Evolutionary conservation across 2,329 filamentous ascomycete species (phyloP).

Genomic region (Xylariaceae sp.): DNA sequence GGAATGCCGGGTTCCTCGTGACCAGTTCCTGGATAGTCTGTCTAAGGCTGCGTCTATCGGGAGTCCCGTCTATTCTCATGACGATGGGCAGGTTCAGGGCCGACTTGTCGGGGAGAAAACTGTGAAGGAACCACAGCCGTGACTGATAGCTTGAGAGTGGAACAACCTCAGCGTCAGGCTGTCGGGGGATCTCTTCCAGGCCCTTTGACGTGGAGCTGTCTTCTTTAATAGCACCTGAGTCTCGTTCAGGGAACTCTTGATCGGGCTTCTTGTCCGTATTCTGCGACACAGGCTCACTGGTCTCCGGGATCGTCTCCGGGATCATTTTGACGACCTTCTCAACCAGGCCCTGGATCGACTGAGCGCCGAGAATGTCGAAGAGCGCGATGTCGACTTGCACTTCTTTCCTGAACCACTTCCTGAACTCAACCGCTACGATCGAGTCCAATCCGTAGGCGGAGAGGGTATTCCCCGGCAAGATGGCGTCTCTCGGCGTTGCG

Average conservation of each 20-base stretch:
- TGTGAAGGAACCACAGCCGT: neutral
- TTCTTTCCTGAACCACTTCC: neutral
- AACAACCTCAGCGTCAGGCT: neutral
- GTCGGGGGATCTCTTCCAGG: neutral
- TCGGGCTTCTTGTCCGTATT: neutral
- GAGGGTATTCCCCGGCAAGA: neutral
- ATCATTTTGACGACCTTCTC: neutral
- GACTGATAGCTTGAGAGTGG: neutral
- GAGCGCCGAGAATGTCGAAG: neutral
- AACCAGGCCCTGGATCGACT: neutral
- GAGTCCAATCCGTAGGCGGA: neutral
- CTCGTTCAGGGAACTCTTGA: neutral
- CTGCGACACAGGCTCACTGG: neutral
- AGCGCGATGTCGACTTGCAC: neutral
- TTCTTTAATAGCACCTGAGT: neutral
- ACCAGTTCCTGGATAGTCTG: neutral
- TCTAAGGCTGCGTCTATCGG: neutral
- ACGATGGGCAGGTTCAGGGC: neutral
- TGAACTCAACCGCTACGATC: neutral
- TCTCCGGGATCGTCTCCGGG: neutral
- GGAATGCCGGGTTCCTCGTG: neutral
- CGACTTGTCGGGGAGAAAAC: neutral
- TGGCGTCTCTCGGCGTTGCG: neutral
- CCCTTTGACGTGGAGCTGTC: neutral
- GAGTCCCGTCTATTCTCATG: neutral